Percentiles rank a stretch among this genome's conserved stretches.
phyloP scores from a whole-genome alignment of 805 yeast species.

The Schwanniomyces yamadae region DNA sequence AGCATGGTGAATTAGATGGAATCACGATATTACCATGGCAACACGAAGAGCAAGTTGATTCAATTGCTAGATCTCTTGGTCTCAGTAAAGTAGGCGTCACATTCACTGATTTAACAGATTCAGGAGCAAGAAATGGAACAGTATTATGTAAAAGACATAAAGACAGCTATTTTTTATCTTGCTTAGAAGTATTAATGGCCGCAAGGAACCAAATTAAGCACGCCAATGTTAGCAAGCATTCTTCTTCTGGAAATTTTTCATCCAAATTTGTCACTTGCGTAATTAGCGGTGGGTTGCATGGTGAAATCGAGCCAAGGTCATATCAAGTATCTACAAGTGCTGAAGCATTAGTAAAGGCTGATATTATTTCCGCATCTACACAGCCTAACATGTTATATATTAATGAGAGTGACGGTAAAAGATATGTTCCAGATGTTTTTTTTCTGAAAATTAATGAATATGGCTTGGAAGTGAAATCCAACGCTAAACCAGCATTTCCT shows the following conservation, averaged over 20 bases:
- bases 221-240: conserved; percentile 64
- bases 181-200: conserved; percentile 83
- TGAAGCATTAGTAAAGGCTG: conserved; percentile 85
- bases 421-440: conserved; percentile 94
- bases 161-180: conserved; percentile 83
- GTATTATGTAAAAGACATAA: conserved; percentile 92
- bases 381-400: conserved; percentile 86
- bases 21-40: conserved; percentile 59
- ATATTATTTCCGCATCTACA: conserved; percentile 80
- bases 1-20: conserved; percentile 83
- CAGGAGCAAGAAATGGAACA: conserved; percentile 83
- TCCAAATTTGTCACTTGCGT: conserved; percentile 94
- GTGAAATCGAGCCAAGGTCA: conserved; percentile 86
- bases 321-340: conserved; percentile 89
- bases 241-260: conserved; percentile 64
- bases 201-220: conserved; percentile 69
- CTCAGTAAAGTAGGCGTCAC: conserved; percentile 75
- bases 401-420: conserved; percentile 63
- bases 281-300: conserved; percentile 80
- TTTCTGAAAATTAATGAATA: conserved; percentile 86
- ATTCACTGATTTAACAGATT: conserved; percentile 86
- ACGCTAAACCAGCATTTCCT: conserved; percentile 90
- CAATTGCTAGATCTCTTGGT: conserved; percentile 58
- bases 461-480: conserved; percentile 78
- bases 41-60: conserved; percentile 52